Evolutionary conservation across 1,139 yeast genomes (phyloP), one percentile per base, ranked within the genome.

Genomic region (Blastobotrys elegans): DNA sequence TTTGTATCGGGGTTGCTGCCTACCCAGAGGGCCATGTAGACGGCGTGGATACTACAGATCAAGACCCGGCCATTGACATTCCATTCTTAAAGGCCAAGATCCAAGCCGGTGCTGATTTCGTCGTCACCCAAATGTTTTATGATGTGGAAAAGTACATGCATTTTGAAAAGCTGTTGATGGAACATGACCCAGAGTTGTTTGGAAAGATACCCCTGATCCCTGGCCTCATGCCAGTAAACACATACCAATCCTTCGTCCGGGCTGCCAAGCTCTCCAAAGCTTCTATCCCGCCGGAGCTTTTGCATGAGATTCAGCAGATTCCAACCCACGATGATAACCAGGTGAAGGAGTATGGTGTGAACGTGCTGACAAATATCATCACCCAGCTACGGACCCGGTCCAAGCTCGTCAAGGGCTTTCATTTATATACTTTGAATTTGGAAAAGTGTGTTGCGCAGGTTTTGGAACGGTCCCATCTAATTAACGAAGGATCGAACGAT

Each of bases 221-320:
- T 0, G 98, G 98, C 1, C 71, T 92, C 56, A 85, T 92, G 94
- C 98, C 99, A n/a, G 82, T 94, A 33, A 89, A 90, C 58, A 90
- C 96, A 2, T 89, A 80, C 64, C 79, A 80, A 56, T 80, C 90
- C 41, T 89, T 92, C 61, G 79, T 84, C 50, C 79, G 98, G 61
- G 95, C 97, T 17, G 81, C 97, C 13, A 87, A 85, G 61, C 71
- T 94, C 49, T 84, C 96, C 20, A 95, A 89, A 68, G 97, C 97
- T 1, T 75, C 84, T 2, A 82, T 92, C 50, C 98, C 99, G 0
- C 63, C 65, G 20, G 49, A 62, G 0, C 66, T 83, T 22, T 66
- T 84, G 47, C 73, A 70, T 20, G 63, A 67, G 43, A 74, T 84
- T 54, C 77, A 82, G 7, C 73, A 73, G 17, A 74, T 77, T n/a